phyloP scores from a whole-genome alignment of 2,329 filamentous ascomycete species.

The Apiospora rasikravindrae region DNA sequence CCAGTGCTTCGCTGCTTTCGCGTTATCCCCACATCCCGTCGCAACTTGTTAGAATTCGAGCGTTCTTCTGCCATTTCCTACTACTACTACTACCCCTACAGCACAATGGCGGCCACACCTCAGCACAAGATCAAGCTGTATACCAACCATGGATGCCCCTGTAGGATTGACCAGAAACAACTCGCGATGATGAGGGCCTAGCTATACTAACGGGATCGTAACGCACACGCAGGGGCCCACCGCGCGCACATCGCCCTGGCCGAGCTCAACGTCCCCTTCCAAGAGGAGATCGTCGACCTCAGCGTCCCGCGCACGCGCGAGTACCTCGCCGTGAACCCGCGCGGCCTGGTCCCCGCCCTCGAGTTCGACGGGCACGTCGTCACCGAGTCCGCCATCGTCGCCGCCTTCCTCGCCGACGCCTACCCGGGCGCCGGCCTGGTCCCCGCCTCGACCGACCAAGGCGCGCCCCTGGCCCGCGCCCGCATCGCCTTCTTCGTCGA shows the following conservation, averaged over 20 bases:
- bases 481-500: slow-evolving; percentile 25
- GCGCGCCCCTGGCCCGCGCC: slow-evolving; percentile 20
- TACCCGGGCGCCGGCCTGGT: slow-evolving; percentile 17
- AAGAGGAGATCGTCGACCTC: slow-evolving; percentile 24
- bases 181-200: neutral
- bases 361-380: slow-evolving; percentile 21
- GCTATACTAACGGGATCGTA: too few relatives aligned
- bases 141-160: slow-evolving; percentile 25
- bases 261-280: slow-evolving; percentile 23
- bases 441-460: slow-evolving; percentile 18
- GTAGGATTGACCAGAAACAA: neutral
- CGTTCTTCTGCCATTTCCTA: neutral
- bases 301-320: slow-evolving; percentile 18
- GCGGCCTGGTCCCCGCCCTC: slow-evolving; percentile 23
- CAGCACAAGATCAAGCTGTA: slow-evolving; percentile 25
- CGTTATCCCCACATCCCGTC: neutral
- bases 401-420: slow-evolving; percentile 23
- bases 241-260: slow-evolving; percentile 24
- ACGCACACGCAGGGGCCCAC: slow-evolving; percentile 20
- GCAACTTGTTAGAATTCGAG: neutral
- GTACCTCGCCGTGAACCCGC: slow-evolving; percentile 24
- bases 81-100: too few relatives aligned
- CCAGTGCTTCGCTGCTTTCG: neutral
- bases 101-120: neutral
- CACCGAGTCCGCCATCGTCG: slow-evolving; percentile 24